Conservation (phyloP, 768 basidiomycete species). For the Boletus huronensis region DNA sequence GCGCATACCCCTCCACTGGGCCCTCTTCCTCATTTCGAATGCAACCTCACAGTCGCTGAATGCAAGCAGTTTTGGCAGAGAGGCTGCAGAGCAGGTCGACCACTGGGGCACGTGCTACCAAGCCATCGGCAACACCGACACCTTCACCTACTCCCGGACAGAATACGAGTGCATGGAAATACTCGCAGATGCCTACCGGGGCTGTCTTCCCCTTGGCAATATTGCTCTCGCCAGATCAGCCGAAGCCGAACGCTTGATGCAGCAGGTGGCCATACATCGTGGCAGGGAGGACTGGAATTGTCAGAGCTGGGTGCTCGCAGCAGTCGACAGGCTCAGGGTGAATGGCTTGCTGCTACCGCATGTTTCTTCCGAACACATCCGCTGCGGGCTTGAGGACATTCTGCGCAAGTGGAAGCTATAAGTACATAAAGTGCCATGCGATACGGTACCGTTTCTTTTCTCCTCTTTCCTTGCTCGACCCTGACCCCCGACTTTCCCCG, state of each 20-base stretch:
- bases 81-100: conserved; percentile 22
- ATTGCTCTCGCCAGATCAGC: conserved; percentile 13
- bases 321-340: conserved; percentile 24
- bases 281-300: conserved; percentile 32
- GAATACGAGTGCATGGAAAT: conserved; percentile 32
- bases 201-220: conserved; percentile 26
- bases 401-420: conserved; percentile 24
- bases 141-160: conserved; percentile 24
- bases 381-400: conserved; percentile 21
- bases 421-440: not conserved
- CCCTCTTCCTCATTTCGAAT: conserved; percentile 28
- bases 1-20: conserved; percentile 28
- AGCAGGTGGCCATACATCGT: conserved; percentile 23
- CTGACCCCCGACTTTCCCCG: conserved; percentile 1
- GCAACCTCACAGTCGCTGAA: conserved; percentile 21
- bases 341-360: conserved; percentile 14
- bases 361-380: conserved; percentile 20
- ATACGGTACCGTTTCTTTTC: not conserved
- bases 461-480: not conserved
- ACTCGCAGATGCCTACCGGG: conserved; percentile 27
- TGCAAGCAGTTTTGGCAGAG: conserved; percentile 20
- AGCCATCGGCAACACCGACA: conserved; percentile 29
- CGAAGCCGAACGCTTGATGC: conserved; percentile 20
- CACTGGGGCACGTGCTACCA: conserved; percentile 33
- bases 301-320: conserved; percentile 29